A percentile compares a stretch with the other conserved stretches of the same genome.
These are phyloP conservation scores for Tolypocladium tropicale DNA, from an alignment of 2,329 filamentous ascomycete species.

Conservation along the genomic window DNA sequence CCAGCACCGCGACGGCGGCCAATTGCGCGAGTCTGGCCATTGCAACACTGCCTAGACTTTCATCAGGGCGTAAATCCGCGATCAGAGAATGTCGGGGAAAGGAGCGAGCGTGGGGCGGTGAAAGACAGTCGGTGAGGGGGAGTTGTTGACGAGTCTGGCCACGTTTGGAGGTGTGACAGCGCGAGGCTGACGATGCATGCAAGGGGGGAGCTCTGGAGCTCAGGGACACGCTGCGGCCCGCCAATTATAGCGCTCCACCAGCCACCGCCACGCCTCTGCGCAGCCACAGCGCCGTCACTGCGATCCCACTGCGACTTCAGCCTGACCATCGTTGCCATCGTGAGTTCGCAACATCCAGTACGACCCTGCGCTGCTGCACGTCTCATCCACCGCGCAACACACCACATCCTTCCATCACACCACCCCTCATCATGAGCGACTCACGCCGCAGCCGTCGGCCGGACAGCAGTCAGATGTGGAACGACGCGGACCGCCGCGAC, in stretches of 20 bases:
- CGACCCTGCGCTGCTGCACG: too few relatives aligned
- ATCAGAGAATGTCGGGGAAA: too few relatives aligned
- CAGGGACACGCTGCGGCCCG: conserved; percentile 1
- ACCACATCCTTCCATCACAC: neutral
- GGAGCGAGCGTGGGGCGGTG: neutral
- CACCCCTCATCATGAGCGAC: conserved; percentile 17
- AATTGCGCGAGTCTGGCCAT: conserved; percentile 23
- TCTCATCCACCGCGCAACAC: too few relatives aligned
- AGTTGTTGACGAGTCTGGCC: neutral
- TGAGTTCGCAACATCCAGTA: too few relatives aligned
- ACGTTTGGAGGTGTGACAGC: conserved; percentile 1
- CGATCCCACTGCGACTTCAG: neutral
- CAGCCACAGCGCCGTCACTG: conserved; percentile 10
- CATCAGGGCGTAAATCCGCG: neutral
- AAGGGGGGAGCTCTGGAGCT: conserved; percentile 7
- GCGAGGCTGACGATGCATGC: conserved; percentile 14
- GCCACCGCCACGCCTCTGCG: neutral
- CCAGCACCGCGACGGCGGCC: conserved; percentile 18
- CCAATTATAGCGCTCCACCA: conserved; percentile 10
- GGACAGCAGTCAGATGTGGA: conserved; percentile 53
- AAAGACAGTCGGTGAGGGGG: neutral
- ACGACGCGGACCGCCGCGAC: conserved; percentile 35
- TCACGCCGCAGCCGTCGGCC: conserved; percentile 21
- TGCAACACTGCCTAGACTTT: neutral
- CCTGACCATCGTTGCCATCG: neutral